Evolutionary conservation across 805 yeast genomes (phyloP).

Genomic region (Hanseniaspora opuntiae): DNA sequence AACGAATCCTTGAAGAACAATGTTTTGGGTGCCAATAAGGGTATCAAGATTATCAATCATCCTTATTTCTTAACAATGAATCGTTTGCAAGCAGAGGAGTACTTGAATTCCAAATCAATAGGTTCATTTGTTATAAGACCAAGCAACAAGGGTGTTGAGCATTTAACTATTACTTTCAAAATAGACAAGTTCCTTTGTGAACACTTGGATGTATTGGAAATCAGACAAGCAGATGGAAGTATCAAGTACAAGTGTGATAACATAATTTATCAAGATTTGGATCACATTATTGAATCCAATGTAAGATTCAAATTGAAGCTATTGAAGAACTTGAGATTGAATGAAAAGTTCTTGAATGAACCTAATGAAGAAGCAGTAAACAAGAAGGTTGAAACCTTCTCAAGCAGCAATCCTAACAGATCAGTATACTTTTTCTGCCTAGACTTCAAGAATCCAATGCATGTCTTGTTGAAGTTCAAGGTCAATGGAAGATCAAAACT

Average conservation of each 20-base stretch:
- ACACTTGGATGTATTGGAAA: constrained; percentile 74
- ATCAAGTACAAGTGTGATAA: constrained; percentile 51
- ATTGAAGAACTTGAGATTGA: constrained; percentile 68
- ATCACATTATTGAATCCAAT: constrained; percentile 80
- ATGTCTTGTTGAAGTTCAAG: constrained; percentile 77
- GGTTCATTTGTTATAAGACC: constrained; percentile 94
- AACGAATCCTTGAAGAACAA: not conserved
- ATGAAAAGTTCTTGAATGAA: constrained; percentile 70
- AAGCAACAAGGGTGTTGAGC: constrained; percentile 78
- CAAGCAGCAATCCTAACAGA: constrained; percentile 80
- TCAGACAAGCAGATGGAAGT: constrained; percentile 52
- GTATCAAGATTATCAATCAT: constrained; percentile 70
- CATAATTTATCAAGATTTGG: constrained; percentile 68
- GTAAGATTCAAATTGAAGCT: constrained; percentile 70
- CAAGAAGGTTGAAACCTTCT: constrained; percentile 76
- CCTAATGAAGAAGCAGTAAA: constrained; percentile 57
- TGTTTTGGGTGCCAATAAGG: constrained; percentile 34
- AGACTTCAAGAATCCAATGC: constrained; percentile 88
- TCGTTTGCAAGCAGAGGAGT: constrained; percentile 82
- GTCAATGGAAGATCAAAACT: constrained; percentile 55
- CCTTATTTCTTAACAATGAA: constrained; percentile 78
- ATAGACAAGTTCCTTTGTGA: constrained; percentile 83
- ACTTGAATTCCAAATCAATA: constrained; percentile 70
- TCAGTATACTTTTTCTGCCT: constrained; percentile 83
- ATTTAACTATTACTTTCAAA: constrained; percentile 90